Percentiles rank a stretch among this genome's conserved stretches.
Conservation (phyloP, 106 monocot species). For the Dioscorea dumetorum region DNA sequence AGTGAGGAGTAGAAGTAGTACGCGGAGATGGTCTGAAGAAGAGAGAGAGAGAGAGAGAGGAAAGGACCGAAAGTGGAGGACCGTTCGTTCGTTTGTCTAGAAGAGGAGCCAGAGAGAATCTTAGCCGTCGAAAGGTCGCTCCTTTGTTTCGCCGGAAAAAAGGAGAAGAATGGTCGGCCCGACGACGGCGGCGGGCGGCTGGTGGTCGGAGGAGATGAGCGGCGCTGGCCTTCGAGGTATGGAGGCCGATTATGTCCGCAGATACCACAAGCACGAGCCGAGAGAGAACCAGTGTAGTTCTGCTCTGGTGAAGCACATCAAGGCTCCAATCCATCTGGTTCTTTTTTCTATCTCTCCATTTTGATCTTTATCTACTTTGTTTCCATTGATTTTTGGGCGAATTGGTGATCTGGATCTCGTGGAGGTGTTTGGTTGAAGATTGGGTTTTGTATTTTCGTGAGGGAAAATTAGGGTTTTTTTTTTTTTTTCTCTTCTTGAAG, state of each 20-base stretch:
- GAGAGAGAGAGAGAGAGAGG: background rate
- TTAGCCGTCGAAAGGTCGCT: no score
- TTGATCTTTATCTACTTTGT: background rate
- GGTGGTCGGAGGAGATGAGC: constrained; percentile 7
- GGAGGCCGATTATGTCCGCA: constrained; percentile 24
- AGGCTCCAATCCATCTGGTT: constrained; percentile 47
- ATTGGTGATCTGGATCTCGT: background rate
- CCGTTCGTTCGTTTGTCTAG: background rate
- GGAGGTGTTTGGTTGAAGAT: background rate
- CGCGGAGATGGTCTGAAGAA: background rate
- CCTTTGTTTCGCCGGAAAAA: background rate
- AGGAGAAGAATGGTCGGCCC: background rate
- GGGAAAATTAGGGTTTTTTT: no score
- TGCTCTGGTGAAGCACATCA: constrained; percentile 35
- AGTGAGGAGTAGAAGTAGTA: background rate
- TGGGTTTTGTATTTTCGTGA: no score
- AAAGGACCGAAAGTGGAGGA: background rate
- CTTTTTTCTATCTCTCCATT: background rate
- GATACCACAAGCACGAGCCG: constrained; percentile 33
- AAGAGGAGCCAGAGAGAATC: background rate
- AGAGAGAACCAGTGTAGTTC: constrained; percentile 38
- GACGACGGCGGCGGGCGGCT: constrained; percentile 3
- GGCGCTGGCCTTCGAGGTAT: background rate
- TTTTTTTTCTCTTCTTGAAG: no score
- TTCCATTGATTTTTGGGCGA: background rate